phyloP scores from a whole-genome alignment of 805 yeast genomes.

The Metschnikowia vanudenii region DNA sequence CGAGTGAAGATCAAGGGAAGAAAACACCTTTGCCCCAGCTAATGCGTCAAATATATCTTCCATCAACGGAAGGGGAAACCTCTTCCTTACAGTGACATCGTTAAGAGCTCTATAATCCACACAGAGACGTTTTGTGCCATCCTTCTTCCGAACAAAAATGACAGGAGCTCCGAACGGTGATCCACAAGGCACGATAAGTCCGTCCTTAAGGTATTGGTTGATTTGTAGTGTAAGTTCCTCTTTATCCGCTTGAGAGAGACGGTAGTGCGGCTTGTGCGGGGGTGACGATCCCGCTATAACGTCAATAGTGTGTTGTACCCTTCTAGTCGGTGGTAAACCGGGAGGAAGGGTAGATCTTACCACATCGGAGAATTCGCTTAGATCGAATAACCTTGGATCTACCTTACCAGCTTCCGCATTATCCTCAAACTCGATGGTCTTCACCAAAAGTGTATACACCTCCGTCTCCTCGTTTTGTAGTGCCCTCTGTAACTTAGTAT shows the following conservation, averaged over 20 bases:
- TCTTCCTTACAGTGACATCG: slow-evolving; percentile 3
- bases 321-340: background rate
- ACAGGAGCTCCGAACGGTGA: slow-evolving; percentile 11
- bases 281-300: background rate
- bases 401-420: too few relatives aligned
- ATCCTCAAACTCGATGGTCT: too few relatives aligned
- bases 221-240: slow-evolving; percentile 2
- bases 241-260: slow-evolving; percentile 2
- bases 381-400: too few relatives aligned
- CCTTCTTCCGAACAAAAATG: slow-evolving; percentile 8
- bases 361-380: too few relatives aligned
- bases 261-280: slow-evolving; percentile 1
- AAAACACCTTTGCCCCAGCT: slow-evolving; percentile 7
- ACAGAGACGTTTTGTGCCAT: slow-evolving; percentile 6
- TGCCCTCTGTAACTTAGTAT: too few relatives aligned
- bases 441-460: too few relatives aligned
- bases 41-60: slow-evolving; percentile 7
- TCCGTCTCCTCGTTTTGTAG: too few relatives aligned
- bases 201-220: background rate
- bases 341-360: too few relatives aligned
- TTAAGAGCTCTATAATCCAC: slow-evolving; percentile 11
- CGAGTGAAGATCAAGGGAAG: slow-evolving; percentile 6
- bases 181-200: slow-evolving; percentile 4
- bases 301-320: slow-evolving; percentile 2
- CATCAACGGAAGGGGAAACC: slow-evolving; percentile 7